Conservation (phyloP, 1,139 yeast genomes). For the Yamadazyma membranifaciens region DNA sequence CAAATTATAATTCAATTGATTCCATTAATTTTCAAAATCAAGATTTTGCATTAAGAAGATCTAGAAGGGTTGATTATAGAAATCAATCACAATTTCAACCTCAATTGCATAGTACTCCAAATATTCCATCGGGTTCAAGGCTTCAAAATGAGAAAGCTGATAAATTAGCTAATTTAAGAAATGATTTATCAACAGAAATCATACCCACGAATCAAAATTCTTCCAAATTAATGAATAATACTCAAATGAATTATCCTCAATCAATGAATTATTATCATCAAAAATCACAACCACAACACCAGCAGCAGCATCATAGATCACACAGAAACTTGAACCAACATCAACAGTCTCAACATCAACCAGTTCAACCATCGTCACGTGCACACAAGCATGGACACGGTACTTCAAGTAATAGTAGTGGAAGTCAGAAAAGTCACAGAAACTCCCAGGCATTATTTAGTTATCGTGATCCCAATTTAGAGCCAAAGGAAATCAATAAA, state of each 20-base stretch:
- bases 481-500: conserved; percentile 8
- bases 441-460: conserved; percentile 15
- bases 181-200: conserved; percentile 17
- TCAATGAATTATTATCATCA: conserved; percentile 1
- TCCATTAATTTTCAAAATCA: conserved; percentile 14
- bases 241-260: background rate
- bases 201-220: background rate
- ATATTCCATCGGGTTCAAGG: conserved; percentile 23
- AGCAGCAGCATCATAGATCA: background rate
- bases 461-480: conserved; percentile 15
- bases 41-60: conserved; percentile 37
- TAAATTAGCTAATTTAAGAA: conserved; percentile 33
- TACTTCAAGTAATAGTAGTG: background rate
- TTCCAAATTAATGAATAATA: background rate
- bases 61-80: conserved; percentile 44
- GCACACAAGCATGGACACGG: background rate
- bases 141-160: conserved; percentile 30
- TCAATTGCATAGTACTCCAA: conserved; percentile 3
- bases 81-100: conserved; percentile 12
- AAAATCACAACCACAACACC: conserved; percentile 1
- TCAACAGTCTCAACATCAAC: conserved; percentile 1
- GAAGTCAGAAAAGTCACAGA: conserved; percentile 8
- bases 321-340: background rate
- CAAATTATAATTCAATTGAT: conserved; percentile 11
- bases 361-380: background rate